Conservation (phyloP, 1,284 basidiomycete species). For the Golubevia sp. region DNA sequence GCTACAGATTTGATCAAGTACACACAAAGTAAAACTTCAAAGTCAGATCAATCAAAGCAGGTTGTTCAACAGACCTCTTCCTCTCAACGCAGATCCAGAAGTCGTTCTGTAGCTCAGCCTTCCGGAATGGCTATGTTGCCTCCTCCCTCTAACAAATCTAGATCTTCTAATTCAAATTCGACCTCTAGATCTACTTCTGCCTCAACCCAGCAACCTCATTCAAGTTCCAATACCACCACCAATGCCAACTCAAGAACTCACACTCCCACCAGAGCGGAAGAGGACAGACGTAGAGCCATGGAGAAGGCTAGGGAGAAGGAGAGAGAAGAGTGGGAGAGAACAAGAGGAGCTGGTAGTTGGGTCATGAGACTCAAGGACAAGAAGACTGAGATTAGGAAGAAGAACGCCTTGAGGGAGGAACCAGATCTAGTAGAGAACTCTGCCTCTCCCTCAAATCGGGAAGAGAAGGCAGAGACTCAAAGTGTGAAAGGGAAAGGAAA, state of each 20-base stretch:
- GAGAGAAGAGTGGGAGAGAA: constrained; percentile 47
- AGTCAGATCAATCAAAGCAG: no score
- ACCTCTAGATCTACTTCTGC: neutral
- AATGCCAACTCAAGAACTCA: neutral
- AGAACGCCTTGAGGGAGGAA: neutral
- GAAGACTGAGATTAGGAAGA: constrained; percentile 19
- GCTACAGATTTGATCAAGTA: no score
- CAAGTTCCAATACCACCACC: neutral
- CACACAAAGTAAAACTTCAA: no score
- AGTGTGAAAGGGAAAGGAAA: constrained; percentile 8
- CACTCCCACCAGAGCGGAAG: neutral
- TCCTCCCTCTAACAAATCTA: neutral
- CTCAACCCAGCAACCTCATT: neutral
- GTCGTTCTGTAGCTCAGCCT: neutral
- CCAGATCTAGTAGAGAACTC: no score
- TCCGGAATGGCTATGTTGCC: neutral
- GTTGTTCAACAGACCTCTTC: no score
- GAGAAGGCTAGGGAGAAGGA: constrained; percentile 31
- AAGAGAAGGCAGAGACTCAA: constrained; percentile 6
- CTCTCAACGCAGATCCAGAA: neutral
- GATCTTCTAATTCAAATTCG: neutral
- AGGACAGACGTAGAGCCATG: no score
- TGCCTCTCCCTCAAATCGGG: no score
- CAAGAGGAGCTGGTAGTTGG: constrained; percentile 45
- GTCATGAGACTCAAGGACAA: constrained; percentile 33